These are phyloP conservation scores for Cicer judaicum DNA, from an alignment of 306 rosid genomes.

Conservation along the genomic window DNA sequence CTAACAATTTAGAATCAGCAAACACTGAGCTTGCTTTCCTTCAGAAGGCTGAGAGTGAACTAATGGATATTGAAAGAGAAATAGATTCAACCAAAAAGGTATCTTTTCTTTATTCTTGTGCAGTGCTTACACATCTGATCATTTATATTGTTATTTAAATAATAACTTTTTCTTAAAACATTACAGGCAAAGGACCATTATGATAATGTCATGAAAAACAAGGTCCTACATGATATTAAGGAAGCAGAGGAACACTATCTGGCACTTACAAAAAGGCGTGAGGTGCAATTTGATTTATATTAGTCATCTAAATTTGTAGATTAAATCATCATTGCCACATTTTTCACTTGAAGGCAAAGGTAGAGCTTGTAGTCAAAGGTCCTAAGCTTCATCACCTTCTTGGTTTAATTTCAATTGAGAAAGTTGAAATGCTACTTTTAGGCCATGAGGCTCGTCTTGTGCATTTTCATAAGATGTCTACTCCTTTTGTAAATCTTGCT, in stretches of 20 bases:
- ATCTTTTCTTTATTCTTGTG: slow-evolving; percentile 8
- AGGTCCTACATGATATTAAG: slow-evolving; percentile 58
- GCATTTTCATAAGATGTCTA: background rate
- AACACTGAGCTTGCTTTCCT: slow-evolving; percentile 68
- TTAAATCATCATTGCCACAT: slow-evolving; percentile 16
- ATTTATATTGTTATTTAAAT: slow-evolving; percentile 8
- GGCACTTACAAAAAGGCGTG: slow-evolving; percentile 55
- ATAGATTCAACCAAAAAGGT: slow-evolving; percentile 64
- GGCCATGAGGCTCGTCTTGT: background rate
- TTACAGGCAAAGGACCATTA: slow-evolving; percentile 72
- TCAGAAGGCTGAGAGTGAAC: slow-evolving; percentile 70
- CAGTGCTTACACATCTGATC: slow-evolving; percentile 28
- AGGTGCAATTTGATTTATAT: slow-evolving; percentile 57
- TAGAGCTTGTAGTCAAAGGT: background rate
- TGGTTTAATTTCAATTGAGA: background rate
- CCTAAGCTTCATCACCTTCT: background rate
- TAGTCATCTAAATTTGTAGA: slow-evolving; percentile 34
- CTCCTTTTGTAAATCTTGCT: background rate
- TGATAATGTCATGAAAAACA: slow-evolving; percentile 69
- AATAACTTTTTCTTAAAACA: background rate
- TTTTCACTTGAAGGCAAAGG: slow-evolving; percentile 1
- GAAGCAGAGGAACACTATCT: slow-evolving; percentile 60
- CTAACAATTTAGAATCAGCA: slow-evolving; percentile 62
- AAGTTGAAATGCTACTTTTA: background rate
- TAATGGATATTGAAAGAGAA: slow-evolving; percentile 63